Percentiles rank a stretch among this genome's conserved stretches.
These are phyloP conservation scores for Periconia sp. DNA, from an alignment of 2,329 filamentous ascomycete genomes.

Conservation along the genomic window DNA sequence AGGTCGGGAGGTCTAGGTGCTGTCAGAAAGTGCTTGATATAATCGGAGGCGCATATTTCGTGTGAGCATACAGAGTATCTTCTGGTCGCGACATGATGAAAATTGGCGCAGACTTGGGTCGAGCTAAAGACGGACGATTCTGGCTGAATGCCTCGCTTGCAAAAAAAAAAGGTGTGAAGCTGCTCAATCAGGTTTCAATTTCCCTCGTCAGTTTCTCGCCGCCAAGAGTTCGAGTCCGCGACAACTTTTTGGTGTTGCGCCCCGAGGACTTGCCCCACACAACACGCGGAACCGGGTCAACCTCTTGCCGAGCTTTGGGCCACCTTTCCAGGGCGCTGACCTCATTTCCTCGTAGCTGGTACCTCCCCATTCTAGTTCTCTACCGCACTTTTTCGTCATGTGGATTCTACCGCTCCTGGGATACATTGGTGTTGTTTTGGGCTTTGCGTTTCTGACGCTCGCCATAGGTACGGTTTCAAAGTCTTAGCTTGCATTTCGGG, in stretches of 20 bases:
- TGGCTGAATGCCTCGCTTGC: no score
- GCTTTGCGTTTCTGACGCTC: constrained; percentile 92
- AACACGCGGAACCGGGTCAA: constrained; percentile 3
- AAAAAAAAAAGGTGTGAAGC: no score
- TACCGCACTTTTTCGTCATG: constrained; percentile 62
- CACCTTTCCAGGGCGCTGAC: constrained; percentile 11
- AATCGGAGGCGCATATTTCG: no score
- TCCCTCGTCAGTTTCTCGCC: no score
- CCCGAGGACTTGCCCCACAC: constrained; percentile 3
- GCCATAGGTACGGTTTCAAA: constrained; percentile 72
- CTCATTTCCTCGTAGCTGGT: constrained; percentile 1
- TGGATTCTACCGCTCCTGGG: constrained; percentile 95
- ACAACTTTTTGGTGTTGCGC: constrained; percentile 12
- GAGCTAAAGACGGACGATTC: no score
- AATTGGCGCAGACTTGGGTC: no score
- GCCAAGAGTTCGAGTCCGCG: constrained; percentile 10
- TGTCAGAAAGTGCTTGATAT: no score
- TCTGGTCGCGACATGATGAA: constrained; percentile 92
- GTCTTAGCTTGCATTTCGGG: not conserved
- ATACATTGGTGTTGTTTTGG: constrained; percentile 83
- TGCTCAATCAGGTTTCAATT: no score
- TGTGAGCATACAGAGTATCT: constrained; percentile 76
- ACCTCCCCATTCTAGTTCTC: not conserved
- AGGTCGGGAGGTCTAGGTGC: constrained; percentile 83
- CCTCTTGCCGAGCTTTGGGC: constrained; percentile 7